Evolutionary conservation across 208 protist genomes (phyloP).

Genomic region (Porcisia hertigi): DNA sequence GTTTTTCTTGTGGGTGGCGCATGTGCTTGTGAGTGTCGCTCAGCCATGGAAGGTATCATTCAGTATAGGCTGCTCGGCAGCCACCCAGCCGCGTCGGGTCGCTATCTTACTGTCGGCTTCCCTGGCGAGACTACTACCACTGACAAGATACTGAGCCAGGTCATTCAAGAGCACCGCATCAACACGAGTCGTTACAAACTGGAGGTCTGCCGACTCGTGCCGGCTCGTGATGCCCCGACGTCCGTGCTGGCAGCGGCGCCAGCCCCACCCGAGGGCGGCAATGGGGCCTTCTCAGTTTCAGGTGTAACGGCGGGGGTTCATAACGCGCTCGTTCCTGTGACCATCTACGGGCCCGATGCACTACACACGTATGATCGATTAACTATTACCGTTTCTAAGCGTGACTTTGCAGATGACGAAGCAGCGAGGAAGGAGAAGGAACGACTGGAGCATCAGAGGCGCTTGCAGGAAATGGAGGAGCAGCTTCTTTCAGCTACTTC

Average conservation of each 20-base stretch:
- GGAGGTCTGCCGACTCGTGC: slow-evolving; percentile 33
- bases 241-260: neutral
- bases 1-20: neutral
- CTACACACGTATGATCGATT: slow-evolving; percentile 77
- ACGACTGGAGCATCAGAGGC: slow-evolving; percentile 35
- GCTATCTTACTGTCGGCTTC: slow-evolving; percentile 71
- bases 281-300: neutral
- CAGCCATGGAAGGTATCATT: slow-evolving; percentile 63
- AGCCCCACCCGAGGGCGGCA: neutral
- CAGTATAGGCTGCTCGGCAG: slow-evolving; percentile 76
- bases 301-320: neutral
- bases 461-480: slow-evolving; percentile 46
- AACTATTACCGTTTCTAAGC: slow-evolving; percentile 56
- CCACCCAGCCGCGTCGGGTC: slow-evolving; percentile 78
- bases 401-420: slow-evolving; percentile 62
- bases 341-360: slow-evolving; percentile 20
- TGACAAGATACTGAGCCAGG: slow-evolving; percentile 42
- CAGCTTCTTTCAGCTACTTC: slow-evolving; percentile 26
- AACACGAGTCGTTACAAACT: slow-evolving; percentile 81
- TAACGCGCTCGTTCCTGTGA: slow-evolving; percentile 5
- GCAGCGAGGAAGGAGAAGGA: slow-evolving; percentile 31
- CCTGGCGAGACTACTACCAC: slow-evolving; percentile 48
- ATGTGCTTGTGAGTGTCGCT: neutral
- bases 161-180: slow-evolving; percentile 70
- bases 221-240: slow-evolving; percentile 16